phyloP scores from a whole-genome alignment of 148 eudicot genomes.

The Euryodendron excelsum region DNA sequence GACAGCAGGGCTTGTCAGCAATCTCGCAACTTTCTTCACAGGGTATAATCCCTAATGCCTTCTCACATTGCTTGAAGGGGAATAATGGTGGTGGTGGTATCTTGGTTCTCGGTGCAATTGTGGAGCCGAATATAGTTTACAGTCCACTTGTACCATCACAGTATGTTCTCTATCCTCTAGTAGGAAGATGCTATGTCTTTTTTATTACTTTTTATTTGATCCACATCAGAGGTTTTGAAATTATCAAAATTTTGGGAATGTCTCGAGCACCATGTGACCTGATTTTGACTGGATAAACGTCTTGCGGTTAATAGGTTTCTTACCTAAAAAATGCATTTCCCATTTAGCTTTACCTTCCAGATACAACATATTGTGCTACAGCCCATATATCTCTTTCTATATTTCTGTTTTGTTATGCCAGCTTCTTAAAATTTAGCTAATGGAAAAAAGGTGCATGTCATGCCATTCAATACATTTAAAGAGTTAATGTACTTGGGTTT shows the following conservation, averaged over 20 bases:
- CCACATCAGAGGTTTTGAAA: neutral
- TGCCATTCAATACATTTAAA: neutral
- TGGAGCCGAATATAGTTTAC: constrained; percentile 86
- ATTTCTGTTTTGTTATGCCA: neutral
- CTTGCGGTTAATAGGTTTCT: neutral
- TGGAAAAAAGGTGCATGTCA: neutral
- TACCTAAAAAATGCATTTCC: neutral
- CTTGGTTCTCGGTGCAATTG: constrained; percentile 75
- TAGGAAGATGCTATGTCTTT: too few species aligned
- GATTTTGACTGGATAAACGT: neutral
- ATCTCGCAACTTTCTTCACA: constrained; percentile 79
- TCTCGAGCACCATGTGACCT: neutral
- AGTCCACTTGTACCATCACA: constrained; percentile 88
- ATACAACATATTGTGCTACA: neutral
- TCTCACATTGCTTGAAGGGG: constrained; percentile 91
- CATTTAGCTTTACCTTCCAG: neutral
- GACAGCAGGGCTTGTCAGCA: constrained; percentile 87
- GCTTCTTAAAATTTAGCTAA: neutral
- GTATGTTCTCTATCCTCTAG: constrained; percentile 47
- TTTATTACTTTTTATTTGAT: too few species aligned
- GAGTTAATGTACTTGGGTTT: neutral
- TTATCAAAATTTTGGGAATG: neutral
- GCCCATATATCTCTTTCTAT: neutral
- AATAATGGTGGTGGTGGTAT: constrained; percentile 70
- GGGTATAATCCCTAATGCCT: constrained; percentile 71